Evolutionary conservation across 257 asterid species (phyloP), one percentile per base, ranked within the genome.

Genomic region (Galeopsis tetrahit): DNA sequence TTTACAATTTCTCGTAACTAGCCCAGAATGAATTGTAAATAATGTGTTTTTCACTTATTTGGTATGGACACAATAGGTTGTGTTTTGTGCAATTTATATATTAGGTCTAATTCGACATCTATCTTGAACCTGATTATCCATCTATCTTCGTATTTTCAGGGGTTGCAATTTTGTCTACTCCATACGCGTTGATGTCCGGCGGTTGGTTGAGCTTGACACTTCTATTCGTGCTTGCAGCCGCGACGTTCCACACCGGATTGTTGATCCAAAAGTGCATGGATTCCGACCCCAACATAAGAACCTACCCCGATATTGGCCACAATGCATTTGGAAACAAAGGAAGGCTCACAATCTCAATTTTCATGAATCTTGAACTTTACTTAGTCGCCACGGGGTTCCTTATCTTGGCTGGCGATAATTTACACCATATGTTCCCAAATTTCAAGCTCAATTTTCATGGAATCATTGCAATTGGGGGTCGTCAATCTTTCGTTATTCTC

Each of bases 381-480:
- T 32, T 87, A 75, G 86, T 90, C 0, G 90, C 96, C 7, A 86
- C 92, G 0, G 90, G 94, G 43, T 87, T 90, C 56, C 73, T 85
- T 42, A 89, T 89, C 31, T 38, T 89, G 10, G 84, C 67, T 15
- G 96, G 89, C 1, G 96, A 87, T 59, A 89, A 89, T 68, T 32
- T 89, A 56, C 66, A 80, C 15, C 68, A 44, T 43, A 14, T 87
- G 21, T 44, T 90, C 0, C 95, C 92, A 1, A 11, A 68, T 0
- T 4, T 72, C 46, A 55, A 71, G 7, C 2, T 81, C 17, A 32
- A 69, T 14, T 15, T 85, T 5, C 40, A 72, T 28, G 83, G 86
- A 17, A 1, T 72, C 28, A n/a, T 49, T n/a, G 5, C 9, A 0
- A 46, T 90, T 28, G 82, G 85, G 0, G 92, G 94, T 14, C 72